These are phyloP conservation scores for Phaffomyces antillensis DNA, from an alignment of 805 yeast genomes.

Conservation along the genomic window DNA sequence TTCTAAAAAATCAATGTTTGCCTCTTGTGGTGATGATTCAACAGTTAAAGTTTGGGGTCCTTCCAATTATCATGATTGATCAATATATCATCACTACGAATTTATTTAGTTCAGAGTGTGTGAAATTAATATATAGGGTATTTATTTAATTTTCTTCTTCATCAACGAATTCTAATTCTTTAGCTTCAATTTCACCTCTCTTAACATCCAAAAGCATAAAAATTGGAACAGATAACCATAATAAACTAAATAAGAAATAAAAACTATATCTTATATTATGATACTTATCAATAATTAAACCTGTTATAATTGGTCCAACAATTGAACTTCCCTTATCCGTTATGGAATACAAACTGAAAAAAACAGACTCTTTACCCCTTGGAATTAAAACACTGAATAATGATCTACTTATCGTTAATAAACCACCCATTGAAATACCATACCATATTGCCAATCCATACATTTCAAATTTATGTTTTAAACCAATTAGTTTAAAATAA, in stretches of 20 bases:
- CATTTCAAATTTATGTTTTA: constrained; percentile 61
- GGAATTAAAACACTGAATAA: constrained; percentile 66
- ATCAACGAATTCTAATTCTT: constrained; percentile 28
- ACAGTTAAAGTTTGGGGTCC: constrained; percentile 63
- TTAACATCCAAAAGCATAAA: constrained; percentile 47
- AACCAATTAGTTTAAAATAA: constrained; percentile 44
- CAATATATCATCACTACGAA: too few relatives aligned
- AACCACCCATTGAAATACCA: constrained; percentile 68
- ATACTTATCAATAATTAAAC: constrained; percentile 61
- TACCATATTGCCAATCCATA: constrained; percentile 65
- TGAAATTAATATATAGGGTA: neutral
- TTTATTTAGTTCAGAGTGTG: neutral
- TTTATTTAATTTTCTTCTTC: constrained; percentile 2
- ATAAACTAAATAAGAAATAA: constrained; percentile 48
- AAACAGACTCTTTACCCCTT: constrained; percentile 64
- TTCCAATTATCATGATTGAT: neutral
- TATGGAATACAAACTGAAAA: constrained; percentile 67
- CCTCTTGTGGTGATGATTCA: constrained; percentile 81
- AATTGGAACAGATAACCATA: constrained; percentile 52
- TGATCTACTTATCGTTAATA: constrained; percentile 63
- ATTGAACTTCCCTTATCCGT: constrained; percentile 79
- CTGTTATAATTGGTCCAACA: constrained; percentile 68
- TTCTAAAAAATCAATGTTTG: constrained; percentile 43
- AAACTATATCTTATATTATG: constrained; percentile 72
- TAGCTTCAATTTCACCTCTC: constrained; percentile 54